Percentiles rank a stretch among this genome's conserved stretches.
phyloP scores from a whole-genome alignment of 768 basidiomycete genomes.

The Lactarius hatsudake region DNA sequence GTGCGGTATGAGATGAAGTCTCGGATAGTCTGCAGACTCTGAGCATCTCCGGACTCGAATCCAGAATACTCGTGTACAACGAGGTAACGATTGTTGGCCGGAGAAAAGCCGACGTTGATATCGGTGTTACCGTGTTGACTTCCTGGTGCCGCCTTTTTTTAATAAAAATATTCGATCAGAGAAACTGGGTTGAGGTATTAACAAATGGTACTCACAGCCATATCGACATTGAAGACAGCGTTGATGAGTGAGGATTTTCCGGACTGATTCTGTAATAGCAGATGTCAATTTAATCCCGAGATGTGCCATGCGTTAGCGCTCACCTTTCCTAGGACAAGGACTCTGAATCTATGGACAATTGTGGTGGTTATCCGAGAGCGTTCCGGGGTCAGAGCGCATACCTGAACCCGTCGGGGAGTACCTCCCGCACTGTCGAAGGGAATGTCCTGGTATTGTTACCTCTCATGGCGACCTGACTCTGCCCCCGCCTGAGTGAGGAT shows the following conservation, averaged over 20 bases:
- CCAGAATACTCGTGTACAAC: conserved; percentile 8
- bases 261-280: background rate
- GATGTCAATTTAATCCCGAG: too few relatives aligned
- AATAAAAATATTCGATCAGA: too few relatives aligned
- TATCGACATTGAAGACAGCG: background rate
- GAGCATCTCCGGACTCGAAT: background rate
- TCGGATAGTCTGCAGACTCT: background rate
- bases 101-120: background rate
- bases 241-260: conserved; percentile 20
- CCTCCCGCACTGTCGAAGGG: background rate
- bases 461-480: background rate
- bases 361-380: too few relatives aligned
- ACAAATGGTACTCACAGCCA: conserved; percentile 1
- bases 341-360: conserved; percentile 2
- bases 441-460: background rate
- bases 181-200: background rate
- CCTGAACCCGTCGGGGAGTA: conserved; percentile 9
- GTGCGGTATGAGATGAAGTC: background rate
- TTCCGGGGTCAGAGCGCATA: background rate
- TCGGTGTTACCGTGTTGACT: background rate
- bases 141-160: background rate
- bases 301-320: too few relatives aligned
- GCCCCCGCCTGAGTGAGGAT: too few relatives aligned
- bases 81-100: conserved; percentile 1
- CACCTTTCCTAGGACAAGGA: too few relatives aligned